Evolutionary conservation across 2,329 filamentous ascomycete species (phyloP).

Genomic region (Zymoseptoria brevis): DNA sequence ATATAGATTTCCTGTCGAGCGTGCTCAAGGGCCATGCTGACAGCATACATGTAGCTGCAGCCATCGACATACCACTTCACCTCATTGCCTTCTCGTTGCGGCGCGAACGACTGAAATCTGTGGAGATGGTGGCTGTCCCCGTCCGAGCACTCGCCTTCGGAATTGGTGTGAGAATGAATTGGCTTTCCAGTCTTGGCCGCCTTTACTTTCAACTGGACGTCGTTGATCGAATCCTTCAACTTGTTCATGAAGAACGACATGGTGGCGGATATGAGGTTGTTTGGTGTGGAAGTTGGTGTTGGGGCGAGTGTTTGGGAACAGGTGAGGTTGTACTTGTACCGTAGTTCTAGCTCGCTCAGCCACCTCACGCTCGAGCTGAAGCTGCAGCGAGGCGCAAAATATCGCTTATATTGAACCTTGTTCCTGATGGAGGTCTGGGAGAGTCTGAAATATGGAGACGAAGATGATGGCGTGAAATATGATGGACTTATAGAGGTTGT

Average conservation of each 20-base stretch:
- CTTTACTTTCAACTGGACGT: constrained; percentile 44
- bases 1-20: constrained; percentile 76
- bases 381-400: background rate
- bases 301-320: background rate
- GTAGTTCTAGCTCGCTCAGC: background rate
- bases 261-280: background rate
- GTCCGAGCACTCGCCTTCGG: constrained; percentile 27
- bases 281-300: background rate
- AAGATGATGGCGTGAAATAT: background rate
- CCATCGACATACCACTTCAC: constrained; percentile 86
- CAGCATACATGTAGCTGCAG: constrained; percentile 70
- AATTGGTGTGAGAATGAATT: constrained; percentile 42
- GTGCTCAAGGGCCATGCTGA: constrained; percentile 69
- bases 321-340: background rate
- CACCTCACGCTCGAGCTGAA: background rate
- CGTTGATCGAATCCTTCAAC: constrained; percentile 45
- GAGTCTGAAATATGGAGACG: background rate
- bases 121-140: constrained; percentile 40
- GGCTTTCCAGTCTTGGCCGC: constrained; percentile 36
- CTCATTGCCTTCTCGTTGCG: constrained; percentile 60
- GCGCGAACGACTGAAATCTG: constrained; percentile 59
- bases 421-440: background rate
- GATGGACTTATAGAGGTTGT: background rate
- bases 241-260: constrained; percentile 44
- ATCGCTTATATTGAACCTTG: background rate